A percentile compares a stretch with the other conserved stretches of the same genome.
Evolutionary conservation across 495 filamentous ascomycete genomes (phyloP).

Genomic region (Platismatia glauca): DNA sequence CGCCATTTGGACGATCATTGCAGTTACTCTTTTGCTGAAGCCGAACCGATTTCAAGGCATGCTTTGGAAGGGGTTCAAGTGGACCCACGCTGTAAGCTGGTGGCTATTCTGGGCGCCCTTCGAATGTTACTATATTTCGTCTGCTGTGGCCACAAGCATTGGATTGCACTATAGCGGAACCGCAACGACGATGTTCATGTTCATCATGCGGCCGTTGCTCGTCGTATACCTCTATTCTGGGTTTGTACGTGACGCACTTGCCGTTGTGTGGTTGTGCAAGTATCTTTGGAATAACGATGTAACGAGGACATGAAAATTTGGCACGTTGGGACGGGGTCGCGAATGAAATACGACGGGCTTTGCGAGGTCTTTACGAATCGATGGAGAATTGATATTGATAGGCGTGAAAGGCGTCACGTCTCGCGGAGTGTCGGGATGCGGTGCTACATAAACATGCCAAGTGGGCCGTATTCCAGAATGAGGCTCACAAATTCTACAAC

Average conservation of each 20-base stretch:
- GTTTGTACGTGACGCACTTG: neutral
- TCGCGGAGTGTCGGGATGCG: no score
- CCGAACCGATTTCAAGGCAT: neutral
- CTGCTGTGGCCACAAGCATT: neutral
- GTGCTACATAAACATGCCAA: no score
- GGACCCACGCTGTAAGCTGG: neutral
- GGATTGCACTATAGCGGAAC: neutral
- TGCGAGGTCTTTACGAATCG: no score
- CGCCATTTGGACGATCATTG: neutral
- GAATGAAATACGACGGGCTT: no score
- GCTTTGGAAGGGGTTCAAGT: neutral
- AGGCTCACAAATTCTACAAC: no score
- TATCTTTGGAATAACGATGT: neutral
- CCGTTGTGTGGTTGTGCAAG: neutral
- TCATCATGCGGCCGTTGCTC: neutral
- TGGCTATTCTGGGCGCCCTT: neutral
- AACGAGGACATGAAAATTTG: neutral
- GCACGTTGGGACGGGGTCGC: neutral
- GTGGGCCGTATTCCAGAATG: no score
- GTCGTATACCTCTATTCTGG: neutral
- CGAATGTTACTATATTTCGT: neutral
- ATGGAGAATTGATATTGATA: no score
- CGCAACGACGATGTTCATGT: neutral
- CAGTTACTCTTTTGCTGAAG: neutral
- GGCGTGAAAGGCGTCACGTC: no score